Base-by-base conservation (phyloP, 768 basidiomycete genomes). In the Lyophyllum decastes region DNA sequence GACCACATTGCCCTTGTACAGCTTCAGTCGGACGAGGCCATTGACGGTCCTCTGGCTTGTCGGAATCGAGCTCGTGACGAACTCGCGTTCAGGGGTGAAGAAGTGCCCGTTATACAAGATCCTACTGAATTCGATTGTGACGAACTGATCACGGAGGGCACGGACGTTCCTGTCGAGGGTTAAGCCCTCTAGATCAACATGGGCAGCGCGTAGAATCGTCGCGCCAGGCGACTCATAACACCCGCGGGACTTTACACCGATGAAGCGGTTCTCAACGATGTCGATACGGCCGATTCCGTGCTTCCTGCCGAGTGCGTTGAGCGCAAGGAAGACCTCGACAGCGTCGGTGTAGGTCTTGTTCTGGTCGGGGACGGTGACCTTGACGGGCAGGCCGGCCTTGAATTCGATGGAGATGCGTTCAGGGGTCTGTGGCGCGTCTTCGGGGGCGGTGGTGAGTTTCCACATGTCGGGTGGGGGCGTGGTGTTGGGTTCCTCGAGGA, bases 81-180 rank as follows among this genome's bases (percentile, higher is more conserved):
- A 98, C 76, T 98, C 97, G 63, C 96, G 84, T 76, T 98, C 97
- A 46, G 97, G 95, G n/a, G 95, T 96, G 84, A 98, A 99, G 87
- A 94, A 98, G 78, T 96, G 94, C 35, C 96, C 97, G 70, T 98
- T 98, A 82, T 99, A 98, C 48, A 99, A 78, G 68, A 99, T 95
- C 64, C 88, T 81, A 72, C 92, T 87, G 54, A 98, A 81, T 71
- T 90, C 89, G 66, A 92, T 80, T 22, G 97, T 98, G 66, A 97
- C 81, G 76, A 98, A 99, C 70, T 94, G 90, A 73, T 99, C 97
- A 33, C 97, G 83, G 55, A 98, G 79, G 21, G 92, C 89, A 55
- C 97, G 90, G 62, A 99, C 95, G 73, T 96, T 97, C 66, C 96
- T 85, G 78, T 99, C 97, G 58, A 98, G 85, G n/a, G 95, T 97